These are phyloP conservation scores for Kernera saxatilis DNA, from an alignment of 345 rosid genomes.

Conservation along the genomic window DNA sequence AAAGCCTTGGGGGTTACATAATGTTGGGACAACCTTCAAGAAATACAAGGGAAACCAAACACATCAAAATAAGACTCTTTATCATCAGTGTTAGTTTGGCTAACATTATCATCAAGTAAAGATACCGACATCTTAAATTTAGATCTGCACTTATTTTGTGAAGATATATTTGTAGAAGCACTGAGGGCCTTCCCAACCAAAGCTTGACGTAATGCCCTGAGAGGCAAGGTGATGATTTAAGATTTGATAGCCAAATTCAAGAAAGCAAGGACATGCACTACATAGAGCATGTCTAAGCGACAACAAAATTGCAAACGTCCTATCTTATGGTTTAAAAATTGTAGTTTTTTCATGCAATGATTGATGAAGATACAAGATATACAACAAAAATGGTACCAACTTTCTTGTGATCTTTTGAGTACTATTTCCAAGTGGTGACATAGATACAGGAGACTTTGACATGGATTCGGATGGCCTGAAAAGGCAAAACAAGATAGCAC, in stretches of 20 bases:
- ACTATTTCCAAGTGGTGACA: constrained; percentile 33
- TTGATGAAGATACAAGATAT: constrained; percentile 15
- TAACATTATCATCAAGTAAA: constrained; percentile 20
- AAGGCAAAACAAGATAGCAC: constrained; percentile 12
- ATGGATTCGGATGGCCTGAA: constrained; percentile 38
- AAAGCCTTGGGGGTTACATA: constrained; percentile 29
- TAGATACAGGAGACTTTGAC: constrained; percentile 12
- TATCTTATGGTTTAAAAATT: neutral
- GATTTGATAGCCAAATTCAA: constrained; percentile 1
- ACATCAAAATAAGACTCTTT: constrained; percentile 14
- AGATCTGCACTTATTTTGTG: constrained; percentile 36
- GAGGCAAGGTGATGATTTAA: neutral
- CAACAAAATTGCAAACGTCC: constrained; percentile 1
- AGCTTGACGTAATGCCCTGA: constrained; percentile 48
- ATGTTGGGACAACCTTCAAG: constrained; percentile 46
- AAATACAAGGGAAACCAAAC: constrained; percentile 21
- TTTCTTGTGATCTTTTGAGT: constrained; percentile 37
- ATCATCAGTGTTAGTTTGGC: neutral
- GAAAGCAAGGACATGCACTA: neutral
- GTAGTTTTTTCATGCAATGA: neutral
- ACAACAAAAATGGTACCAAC: constrained; percentile 38
- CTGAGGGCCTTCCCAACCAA: constrained; percentile 33
- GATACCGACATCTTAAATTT: constrained; percentile 43
- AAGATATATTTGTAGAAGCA: constrained; percentile 32
- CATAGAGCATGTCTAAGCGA: neutral